Conservation (phyloP, 129 eudicot species). For the Tanacetum coccineum region DNA sequence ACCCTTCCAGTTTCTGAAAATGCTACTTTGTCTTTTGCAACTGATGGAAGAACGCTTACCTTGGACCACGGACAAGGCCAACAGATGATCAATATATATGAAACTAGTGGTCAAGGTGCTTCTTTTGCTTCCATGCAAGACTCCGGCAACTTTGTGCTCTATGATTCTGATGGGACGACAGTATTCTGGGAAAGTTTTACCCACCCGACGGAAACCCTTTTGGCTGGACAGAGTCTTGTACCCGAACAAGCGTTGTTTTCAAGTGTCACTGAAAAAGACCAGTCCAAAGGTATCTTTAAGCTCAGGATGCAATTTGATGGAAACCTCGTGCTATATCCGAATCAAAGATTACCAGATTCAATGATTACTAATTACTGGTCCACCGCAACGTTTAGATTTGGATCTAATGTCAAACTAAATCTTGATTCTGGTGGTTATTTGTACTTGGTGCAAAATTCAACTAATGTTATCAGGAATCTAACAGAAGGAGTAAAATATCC, state of each 20-base stretch:
- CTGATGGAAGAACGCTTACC: conserved; percentile 34
- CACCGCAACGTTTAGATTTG: neutral
- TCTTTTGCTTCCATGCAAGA: conserved; percentile 47
- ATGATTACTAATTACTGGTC: conserved; percentile 23
- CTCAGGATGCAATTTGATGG: conserved; percentile 49
- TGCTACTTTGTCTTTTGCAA: conserved; percentile 26
- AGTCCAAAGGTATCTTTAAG: conserved; percentile 30
- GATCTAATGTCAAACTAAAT: conserved; percentile 31
- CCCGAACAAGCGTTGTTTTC: conserved; percentile 23
- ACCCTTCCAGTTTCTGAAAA: conserved; percentile 21
- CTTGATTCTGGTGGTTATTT: conserved; percentile 35
- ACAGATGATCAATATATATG: conserved; percentile 12
- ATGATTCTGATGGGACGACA: neutral
- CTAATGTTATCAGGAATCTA: neutral
- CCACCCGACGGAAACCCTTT: conserved; percentile 40
- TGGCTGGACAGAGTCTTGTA: conserved; percentile 29
- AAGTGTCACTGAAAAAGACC: conserved; percentile 22
- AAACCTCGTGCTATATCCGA: conserved; percentile 44
- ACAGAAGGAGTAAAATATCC: conserved; percentile 11
- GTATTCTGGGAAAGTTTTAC: conserved; percentile 42
- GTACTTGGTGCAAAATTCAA: conserved; percentile 26
- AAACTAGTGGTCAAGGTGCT: conserved; percentile 15
- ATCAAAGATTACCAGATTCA: neutral
- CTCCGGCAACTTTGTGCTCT: conserved; percentile 29
- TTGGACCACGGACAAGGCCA: conserved; percentile 17